Evolutionary conservation across 257 asterid genomes (phyloP), one percentile per base, ranked within the genome.

Genomic region (Solanum peruvianum): DNA sequence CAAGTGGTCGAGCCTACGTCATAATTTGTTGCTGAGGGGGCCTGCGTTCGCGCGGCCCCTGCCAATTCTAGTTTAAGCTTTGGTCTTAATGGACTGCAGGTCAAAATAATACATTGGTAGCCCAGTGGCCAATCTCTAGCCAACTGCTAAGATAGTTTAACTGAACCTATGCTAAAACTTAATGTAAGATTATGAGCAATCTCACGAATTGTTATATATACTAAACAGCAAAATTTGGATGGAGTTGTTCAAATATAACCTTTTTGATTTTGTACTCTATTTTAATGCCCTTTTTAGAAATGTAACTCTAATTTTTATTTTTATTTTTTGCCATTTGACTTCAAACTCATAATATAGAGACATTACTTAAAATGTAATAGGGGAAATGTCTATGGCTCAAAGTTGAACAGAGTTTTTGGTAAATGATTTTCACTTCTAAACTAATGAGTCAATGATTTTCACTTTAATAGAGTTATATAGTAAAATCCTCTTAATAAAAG

Each of bases 1-100:
- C 88, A 91, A 87, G 88, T 87, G 90, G 86, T 92, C 47, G 91
- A 88, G 71, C 90, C 87, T 52, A 58, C 7, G 42, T 85, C 90
- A 78, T 87, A 80, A 89, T 89, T 88, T 88, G 86, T 86, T 47
- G 16, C 12, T 42, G 87, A 1, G 21, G 82, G 64, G 85, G 81
- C 73, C 49, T 70, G 89, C 78, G 83, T 88, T 44, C 87, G 87
- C 77, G 83, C 85, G 70, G 87, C 87, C 87, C 89, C 87, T 81
- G 3, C 82, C 20, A 5, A 35, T 2, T 37, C 11, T 31, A 72
- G 47, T 71, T 20, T 2, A 72, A 11, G 3, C 15, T 9, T 15
- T 29, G 2, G 4, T 6, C 67, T 6, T 2, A 56, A 7, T 7
- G 4, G n/a, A 10, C 64, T 56, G 11, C 4, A 7, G 62, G 4